Conservation (phyloP, 805 yeast genomes). For the Wickerhamomyces silvicola region DNA sequence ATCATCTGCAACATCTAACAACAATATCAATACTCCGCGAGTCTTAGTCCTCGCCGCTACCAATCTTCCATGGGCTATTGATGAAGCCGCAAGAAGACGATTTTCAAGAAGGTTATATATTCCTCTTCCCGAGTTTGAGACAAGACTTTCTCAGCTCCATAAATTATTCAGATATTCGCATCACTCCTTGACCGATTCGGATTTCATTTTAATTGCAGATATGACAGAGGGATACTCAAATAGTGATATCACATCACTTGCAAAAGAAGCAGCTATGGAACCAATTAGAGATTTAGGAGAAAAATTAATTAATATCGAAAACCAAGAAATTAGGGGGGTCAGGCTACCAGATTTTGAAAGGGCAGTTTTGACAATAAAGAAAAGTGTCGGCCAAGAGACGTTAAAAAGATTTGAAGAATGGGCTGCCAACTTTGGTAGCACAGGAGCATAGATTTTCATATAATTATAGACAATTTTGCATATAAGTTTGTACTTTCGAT, state of each 20-base stretch:
- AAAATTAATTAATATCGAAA: slow-evolving; percentile 57
- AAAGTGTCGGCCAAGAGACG: slow-evolving; percentile 83
- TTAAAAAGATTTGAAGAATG: slow-evolving; percentile 77
- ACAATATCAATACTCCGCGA: slow-evolving; percentile 39
- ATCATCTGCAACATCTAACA: slow-evolving; percentile 77
- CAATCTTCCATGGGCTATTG: slow-evolving; percentile 94
- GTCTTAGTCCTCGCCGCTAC: slow-evolving; percentile 93
- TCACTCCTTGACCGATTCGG: slow-evolving; percentile 58
- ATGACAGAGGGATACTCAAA: slow-evolving; percentile 87
- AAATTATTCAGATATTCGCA: slow-evolving; percentile 67
- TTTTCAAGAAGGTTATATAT: slow-evolving; percentile 89
- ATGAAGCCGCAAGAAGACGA: slow-evolving; percentile 92
- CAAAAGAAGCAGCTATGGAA: slow-evolving; percentile 98
- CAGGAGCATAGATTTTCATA: slow-evolving; percentile 51
- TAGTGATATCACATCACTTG: slow-evolving; percentile 85
- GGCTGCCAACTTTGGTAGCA: slow-evolving; percentile 82
- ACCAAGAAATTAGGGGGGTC: slow-evolving; percentile 75
- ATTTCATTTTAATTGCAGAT: slow-evolving; percentile 51
- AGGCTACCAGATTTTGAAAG: slow-evolving; percentile 63
- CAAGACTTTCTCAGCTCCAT: slow-evolving; percentile 64
- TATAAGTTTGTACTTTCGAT: background rate
- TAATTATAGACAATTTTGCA: slow-evolving; percentile 5
- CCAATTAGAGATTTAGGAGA: slow-evolving; percentile 90
- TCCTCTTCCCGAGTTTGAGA: slow-evolving; percentile 85
- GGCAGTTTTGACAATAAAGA: slow-evolving; percentile 75